These are phyloP conservation scores for Cucumis hystrix DNA, from an alignment of 306 rosid species.

Conservation along the genomic window DNA sequence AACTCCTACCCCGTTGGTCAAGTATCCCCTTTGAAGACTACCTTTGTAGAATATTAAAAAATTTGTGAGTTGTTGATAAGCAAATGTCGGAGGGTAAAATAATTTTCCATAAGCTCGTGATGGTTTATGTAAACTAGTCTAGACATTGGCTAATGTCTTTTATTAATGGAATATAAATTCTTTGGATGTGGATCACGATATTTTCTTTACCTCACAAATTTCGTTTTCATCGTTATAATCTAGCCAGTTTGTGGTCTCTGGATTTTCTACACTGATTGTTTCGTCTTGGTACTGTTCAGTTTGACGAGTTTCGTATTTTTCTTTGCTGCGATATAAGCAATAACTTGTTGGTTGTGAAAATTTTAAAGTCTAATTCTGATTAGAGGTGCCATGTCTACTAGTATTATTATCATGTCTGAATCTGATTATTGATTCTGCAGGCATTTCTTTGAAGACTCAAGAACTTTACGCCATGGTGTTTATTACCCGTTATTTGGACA, in stretches of 20 bases:
- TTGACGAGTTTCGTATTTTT: not conserved
- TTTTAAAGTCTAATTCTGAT: not conserved
- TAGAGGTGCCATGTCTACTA: not conserved
- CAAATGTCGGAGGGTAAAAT: too few species aligned
- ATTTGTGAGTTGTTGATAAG: too few species aligned
- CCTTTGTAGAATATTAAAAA: too few species aligned
- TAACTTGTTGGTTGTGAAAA: not conserved
- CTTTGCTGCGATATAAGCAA: not conserved
- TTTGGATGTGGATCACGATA: not conserved
- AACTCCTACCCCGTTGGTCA: too few species aligned
- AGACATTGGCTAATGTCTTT: not conserved
- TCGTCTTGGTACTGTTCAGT: not conserved
- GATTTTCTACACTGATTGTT: not conserved
- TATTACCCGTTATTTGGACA: conserved; percentile 69
- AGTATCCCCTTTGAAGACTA: too few species aligned
- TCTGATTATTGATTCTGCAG: conserved; percentile 26
- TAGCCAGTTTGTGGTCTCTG: not conserved
- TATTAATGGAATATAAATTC: not conserved
- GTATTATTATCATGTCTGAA: not conserved
- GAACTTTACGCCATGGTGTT: conserved; percentile 82
- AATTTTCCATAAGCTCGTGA: too few species aligned
- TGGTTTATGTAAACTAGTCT: too few species aligned
- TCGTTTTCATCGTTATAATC: not conserved
- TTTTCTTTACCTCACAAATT: not conserved
- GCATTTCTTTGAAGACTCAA: conserved; percentile 83